Base-by-base conservation (phyloP, 2,329 filamentous ascomycete genomes). In the Cytospora chrysosperma region DNA sequence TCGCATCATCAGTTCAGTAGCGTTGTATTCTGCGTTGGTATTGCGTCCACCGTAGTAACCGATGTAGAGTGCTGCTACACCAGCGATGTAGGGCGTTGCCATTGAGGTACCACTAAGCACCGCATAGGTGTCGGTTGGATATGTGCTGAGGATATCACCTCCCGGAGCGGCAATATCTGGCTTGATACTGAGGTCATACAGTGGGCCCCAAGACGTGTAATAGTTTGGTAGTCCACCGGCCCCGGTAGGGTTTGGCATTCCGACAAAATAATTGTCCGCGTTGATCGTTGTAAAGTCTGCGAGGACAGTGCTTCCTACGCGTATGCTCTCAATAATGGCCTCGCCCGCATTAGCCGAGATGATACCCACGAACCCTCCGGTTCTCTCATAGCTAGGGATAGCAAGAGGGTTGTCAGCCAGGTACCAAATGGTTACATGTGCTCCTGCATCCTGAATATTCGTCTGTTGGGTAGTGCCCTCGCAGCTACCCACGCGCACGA, bases 31-130 rank as follows among this genome's bases (percentile, higher is more conserved):
- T 1, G 62, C 4, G 4, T 64, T 57, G 9, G 49, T 60, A 15
- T 59, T 64, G 3, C 64, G 61, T 43, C 64, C 64, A 24, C 64
- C 64, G 6, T 53, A 61, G 13, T 66, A 6, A 5, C 64, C 66
- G 32, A 72, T 69, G 32, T 71, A 73, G 2, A 75, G 65, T 27
- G 72, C 74, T 4, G 71, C 73, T 6, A 76, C 71, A 4, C 77
- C 79, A 15, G 78, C 77, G 8, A 79, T 72, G 54, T 78, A 77
- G 9, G 79, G 78, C 21, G 74, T 74, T 5, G 79, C 77, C 80
- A 82, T 81, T 2, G 77, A 79, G 1, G 81, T 83, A 43, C 81
- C 81, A 52, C 74, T 77, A 28, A 79, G 69, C 9, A 79, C 72
- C 37, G 74, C 73, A 61, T 81, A 81, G 5, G 63, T 58, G 8